These are phyloP conservation scores for Didymella exigua DNA, from an alignment of 2,329 filamentous ascomycete genomes.

Conservation along the genomic window DNA sequence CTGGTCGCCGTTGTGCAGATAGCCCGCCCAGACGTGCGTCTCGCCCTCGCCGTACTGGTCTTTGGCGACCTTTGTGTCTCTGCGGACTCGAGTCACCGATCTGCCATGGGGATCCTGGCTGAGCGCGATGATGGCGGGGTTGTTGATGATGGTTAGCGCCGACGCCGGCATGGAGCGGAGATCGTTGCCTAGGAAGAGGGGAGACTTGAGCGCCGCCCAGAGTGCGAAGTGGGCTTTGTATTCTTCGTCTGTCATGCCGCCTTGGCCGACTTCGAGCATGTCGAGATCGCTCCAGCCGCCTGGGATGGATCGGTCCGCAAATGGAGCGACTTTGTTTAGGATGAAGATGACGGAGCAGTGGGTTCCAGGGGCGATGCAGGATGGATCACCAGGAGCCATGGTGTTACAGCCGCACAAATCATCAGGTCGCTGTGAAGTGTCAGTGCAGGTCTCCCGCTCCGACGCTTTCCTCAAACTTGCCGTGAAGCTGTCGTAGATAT, in stretches of 20 bases:
- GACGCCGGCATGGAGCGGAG: constrained; percentile 47
- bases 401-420: constrained; percentile 36
- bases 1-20: constrained; percentile 30
- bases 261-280: constrained; percentile 40
- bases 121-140: constrained; percentile 38
- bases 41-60: constrained; percentile 34
- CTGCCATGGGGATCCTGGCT: constrained; percentile 34
- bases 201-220: constrained; percentile 51
- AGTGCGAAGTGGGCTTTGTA: constrained; percentile 49
- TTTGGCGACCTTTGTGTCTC: constrained; percentile 26
- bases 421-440: constrained; percentile 26
- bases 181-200: constrained; percentile 53
- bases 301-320: constrained; percentile 34
- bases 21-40: constrained; percentile 33
- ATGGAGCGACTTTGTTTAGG: constrained; percentile 37
- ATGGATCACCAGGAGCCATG: constrained; percentile 30
- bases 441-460: background rate
- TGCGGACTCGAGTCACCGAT: constrained; percentile 28
- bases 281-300: constrained; percentile 41
- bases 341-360: constrained; percentile 39
- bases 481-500: constrained; percentile 40
- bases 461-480: background rate
- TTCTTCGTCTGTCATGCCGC: constrained; percentile 40
- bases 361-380: constrained; percentile 34
- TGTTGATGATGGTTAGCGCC: constrained; percentile 50